Evolutionary conservation across 208 protist species (phyloP), one percentile per base, ranked within the genome.

Genomic region (Novymonas esmeraldas): DNA sequence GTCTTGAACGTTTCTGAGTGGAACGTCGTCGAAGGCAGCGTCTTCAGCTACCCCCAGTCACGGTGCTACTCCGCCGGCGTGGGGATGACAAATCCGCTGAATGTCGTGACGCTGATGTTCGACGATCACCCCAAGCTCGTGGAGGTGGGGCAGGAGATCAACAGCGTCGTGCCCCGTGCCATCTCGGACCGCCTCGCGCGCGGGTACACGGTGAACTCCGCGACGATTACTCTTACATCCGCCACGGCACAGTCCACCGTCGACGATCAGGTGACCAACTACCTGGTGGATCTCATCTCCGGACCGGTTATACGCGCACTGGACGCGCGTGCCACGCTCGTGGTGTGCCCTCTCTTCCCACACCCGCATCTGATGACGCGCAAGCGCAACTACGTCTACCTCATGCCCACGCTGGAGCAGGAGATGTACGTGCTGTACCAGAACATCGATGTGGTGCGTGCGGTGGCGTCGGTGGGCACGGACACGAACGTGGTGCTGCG

Each of bases 331-430:
- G 26, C 0, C 22, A 20, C 33, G 16, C 24, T 62, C 18, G 57
- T 62, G 2, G 18, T n/a, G 1, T 31, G 20, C 22, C 57, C 57
- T 13, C 0, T 62, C 0, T 38, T 38, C n/a, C 57, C 36, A 2
- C 57, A 18, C 18, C 42, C 57, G 4, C 42, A 50, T 13, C 41
- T 50, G 4, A 29, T 38, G 26, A 13, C 31, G 57, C 22, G 4
- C 26, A 16, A n/a, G 41, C 6, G 22, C 18, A 62, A 62, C 57
- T 50, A 62, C 57, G 42, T 62, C 26, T 62, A 62, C 38, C 36
- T 62, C 26, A 62, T 62, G 58, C 81, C 79, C 2, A 90, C 81
- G 24, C 14, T 81, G 20, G 75, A 87, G 54, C 84, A 87, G 81
- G 51, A 85, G 56, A 52, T 87, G 24, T 87, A 72, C 61, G 54